These are phyloP conservation scores for Cutaneotrichosporon sp. DNA, from an alignment of 1,284 basidiomycete species.

Conservation along the genomic window DNA sequence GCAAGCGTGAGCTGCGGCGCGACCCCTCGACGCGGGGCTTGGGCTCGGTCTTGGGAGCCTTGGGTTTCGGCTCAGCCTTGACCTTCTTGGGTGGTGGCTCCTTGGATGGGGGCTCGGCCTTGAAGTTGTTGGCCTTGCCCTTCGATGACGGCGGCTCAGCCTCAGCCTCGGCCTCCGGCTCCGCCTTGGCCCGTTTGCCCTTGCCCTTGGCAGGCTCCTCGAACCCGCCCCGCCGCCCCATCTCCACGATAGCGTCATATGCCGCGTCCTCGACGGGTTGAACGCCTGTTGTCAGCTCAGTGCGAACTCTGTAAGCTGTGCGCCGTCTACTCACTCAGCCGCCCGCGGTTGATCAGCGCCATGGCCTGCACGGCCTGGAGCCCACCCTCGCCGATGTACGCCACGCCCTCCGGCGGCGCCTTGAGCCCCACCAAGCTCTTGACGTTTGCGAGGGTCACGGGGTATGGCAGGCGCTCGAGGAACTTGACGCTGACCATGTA, in stretches of 20 bases:
- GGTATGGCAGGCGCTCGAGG: conserved; percentile 65
- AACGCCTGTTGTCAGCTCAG: conserved; percentile 35
- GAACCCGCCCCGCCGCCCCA: conserved; percentile 69
- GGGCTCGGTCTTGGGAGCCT: conserved; percentile 24
- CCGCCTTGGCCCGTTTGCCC: conserved; percentile 10
- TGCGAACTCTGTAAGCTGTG: not conserved
- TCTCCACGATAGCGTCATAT: conserved; percentile 65
- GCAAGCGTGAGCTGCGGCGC: conserved; percentile 19
- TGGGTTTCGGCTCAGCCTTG: conserved; percentile 14
- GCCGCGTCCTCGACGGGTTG: conserved; percentile 73
- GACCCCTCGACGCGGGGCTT: conserved; percentile 15
- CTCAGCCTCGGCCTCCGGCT: conserved; percentile 2
- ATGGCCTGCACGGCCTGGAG: conserved; percentile 64
- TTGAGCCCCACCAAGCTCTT: conserved; percentile 61
- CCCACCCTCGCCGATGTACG: conserved; percentile 65
- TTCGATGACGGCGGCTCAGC: not conserved
- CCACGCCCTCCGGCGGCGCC: conserved; percentile 60
- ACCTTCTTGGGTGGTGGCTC: conserved; percentile 5
- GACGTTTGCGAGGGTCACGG: conserved; percentile 76
- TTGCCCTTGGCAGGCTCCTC: conserved; percentile 5
- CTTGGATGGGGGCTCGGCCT: conserved; percentile 7
- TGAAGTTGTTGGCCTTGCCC: too few relatives aligned
- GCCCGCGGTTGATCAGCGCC: conserved; percentile 78
- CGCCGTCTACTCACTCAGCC: conserved; percentile 67
- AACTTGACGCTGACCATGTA: conserved; percentile 83